phyloP scores from a whole-genome alignment of 345 rosid genomes.

The Turnera subulata region DNA sequence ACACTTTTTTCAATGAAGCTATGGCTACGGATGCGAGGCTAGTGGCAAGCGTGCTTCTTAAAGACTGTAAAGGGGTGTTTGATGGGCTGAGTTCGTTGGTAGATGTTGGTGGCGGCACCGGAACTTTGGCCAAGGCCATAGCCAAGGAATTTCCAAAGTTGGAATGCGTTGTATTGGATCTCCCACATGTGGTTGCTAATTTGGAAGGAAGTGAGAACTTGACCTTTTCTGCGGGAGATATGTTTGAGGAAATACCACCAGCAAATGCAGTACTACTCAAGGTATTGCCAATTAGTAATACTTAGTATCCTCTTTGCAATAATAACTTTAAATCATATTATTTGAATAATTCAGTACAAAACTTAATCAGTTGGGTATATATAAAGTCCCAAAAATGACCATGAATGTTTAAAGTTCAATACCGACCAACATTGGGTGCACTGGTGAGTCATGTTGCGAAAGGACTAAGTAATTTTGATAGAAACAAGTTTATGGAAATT shows the following conservation, averaged over 20 bases:
- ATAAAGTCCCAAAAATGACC: too few species aligned
- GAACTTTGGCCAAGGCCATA: constrained; percentile 32
- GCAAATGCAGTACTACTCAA: constrained; percentile 38
- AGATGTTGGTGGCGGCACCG: constrained; percentile 51
- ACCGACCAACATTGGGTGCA: too few species aligned
- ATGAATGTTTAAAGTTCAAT: too few species aligned
- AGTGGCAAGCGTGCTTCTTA: constrained; percentile 26
- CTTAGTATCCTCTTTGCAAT: too few species aligned
- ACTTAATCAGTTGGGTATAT: background rate
- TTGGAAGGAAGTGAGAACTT: constrained; percentile 17
- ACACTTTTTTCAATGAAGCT: constrained; percentile 19
- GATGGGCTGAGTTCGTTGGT: constrained; percentile 36
- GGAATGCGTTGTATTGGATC: constrained; percentile 41
- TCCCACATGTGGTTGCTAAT: constrained; percentile 37
- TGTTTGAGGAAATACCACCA: constrained; percentile 41
- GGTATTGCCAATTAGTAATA: constrained; percentile 16
- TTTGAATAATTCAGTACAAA: background rate
- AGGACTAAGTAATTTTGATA: too few species aligned
- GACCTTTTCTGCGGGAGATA: constrained; percentile 43
- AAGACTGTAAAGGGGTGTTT: constrained; percentile 31
- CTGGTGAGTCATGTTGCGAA: too few species aligned
- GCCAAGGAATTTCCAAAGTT: constrained; percentile 27
- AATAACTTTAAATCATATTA: background rate
- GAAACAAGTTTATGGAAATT: too few species aligned
- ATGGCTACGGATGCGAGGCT: constrained; percentile 45